These are phyloP conservation scores for Rhypophila decipiens DNA, from an alignment of 495 filamentous ascomycete species.

Conservation along the genomic window DNA sequence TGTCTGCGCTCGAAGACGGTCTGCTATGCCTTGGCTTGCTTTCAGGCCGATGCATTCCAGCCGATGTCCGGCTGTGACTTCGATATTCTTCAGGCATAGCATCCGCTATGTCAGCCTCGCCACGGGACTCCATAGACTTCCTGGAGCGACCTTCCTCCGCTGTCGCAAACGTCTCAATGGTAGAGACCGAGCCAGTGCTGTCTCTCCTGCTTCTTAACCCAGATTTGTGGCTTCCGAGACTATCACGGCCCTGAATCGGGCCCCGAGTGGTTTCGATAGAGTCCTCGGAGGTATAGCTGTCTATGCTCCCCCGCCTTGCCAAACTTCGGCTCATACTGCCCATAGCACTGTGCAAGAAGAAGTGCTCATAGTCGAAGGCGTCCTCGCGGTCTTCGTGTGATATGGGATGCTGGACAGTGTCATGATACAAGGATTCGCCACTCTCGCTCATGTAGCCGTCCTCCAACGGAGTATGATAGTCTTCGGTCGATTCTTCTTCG, in stretches of 20 bases:
- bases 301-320: constrained; percentile 45
- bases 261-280: constrained; percentile 72
- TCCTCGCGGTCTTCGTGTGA: constrained; percentile 92
- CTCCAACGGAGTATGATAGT: constrained; percentile 22
- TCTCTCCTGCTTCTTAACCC: constrained; percentile 32
- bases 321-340: constrained; percentile 53
- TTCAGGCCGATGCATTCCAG: constrained; percentile 16
- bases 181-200: constrained; percentile 66
- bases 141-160: constrained; percentile 59
- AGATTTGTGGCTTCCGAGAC: neutral
- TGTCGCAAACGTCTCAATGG: constrained; percentile 75
- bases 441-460: constrained; percentile 40
- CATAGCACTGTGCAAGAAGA: constrained; percentile 86
- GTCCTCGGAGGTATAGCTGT: constrained; percentile 55
- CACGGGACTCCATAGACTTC: constrained; percentile 13
- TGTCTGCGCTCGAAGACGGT: constrained; percentile 16
- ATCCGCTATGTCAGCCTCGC: constrained; percentile 11
- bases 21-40: constrained; percentile 23
- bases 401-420: constrained; percentile 43
- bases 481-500: constrained; percentile 6
- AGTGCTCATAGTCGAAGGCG: constrained; percentile 95
- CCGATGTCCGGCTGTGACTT: constrained; percentile 13
- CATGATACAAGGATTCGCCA: constrained; percentile 52
- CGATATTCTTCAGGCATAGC: constrained; percentile 8
- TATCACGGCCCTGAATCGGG: constrained; percentile 20